These are phyloP conservation scores for Russula sp. DNA, from an alignment of 768 basidiomycete genomes.

Conservation along the genomic window DNA sequence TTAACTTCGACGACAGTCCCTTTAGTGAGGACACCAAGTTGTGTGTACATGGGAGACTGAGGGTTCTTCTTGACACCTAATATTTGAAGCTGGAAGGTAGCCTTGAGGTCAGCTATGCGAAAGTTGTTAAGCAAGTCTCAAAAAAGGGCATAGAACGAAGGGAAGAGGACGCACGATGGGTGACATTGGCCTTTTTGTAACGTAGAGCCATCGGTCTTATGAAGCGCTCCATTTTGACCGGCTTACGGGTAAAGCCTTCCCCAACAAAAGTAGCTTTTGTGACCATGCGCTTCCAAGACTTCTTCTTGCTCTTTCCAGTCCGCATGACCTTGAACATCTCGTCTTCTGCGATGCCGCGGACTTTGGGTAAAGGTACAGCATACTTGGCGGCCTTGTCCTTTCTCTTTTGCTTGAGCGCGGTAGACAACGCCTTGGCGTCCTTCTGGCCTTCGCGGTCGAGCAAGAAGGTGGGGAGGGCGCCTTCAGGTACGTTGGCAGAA, in stretches of 20 bases:
- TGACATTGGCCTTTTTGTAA: constrained; percentile 98
- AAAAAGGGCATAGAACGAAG: not conserved
- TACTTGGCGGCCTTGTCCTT: constrained; percentile 99
- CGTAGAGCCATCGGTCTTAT: constrained; percentile 96
- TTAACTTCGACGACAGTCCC: constrained; percentile 99
- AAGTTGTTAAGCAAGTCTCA: not conserved
- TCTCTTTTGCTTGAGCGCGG: constrained; percentile 95
- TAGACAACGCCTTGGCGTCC: constrained; percentile 93
- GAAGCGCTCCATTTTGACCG: constrained; percentile 98
- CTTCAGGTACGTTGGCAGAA: constrained; percentile 74
- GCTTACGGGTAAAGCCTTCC: constrained; percentile 95
- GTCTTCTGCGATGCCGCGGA: constrained; percentile 96
- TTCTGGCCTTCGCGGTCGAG: constrained; percentile 97
- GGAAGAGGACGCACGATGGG: constrained; percentile 69
- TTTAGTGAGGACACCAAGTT: constrained; percentile 95
- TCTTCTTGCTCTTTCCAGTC: constrained; percentile 93
- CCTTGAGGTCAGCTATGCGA: constrained; percentile 84
- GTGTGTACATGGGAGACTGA: constrained; percentile 96
- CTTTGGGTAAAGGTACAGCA: constrained; percentile 93
- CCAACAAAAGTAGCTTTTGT: constrained; percentile 99
- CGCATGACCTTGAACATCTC: constrained; percentile 99
- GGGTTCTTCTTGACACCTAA: constrained; percentile 99
- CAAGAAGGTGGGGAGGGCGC: constrained; percentile 90
- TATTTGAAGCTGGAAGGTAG: constrained; percentile 98
- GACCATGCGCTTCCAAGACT: constrained; percentile 99